Base-by-base conservation (phyloP, 495 filamentous ascomycete genomes). In the Neurospora terricola region DNA sequence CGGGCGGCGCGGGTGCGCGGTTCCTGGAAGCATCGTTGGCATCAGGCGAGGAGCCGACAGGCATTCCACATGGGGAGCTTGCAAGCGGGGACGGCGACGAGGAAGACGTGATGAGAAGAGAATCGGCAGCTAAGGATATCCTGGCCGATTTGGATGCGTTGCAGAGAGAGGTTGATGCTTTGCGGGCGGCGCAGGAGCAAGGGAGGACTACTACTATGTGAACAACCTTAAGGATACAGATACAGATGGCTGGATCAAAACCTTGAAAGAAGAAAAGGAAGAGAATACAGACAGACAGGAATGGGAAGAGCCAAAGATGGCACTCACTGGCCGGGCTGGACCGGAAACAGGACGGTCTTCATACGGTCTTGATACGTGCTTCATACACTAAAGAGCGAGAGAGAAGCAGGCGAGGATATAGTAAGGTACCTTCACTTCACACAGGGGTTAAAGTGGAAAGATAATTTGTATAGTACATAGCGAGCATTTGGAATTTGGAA, bases 121-220 rank as follows among this genome's bases (percentile, higher is more conserved):
- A 37, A 38, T 40, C 73, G 62, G 73, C 59, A 69, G 84, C 83
- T 5, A 83, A 81, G 38, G 88, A 91, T 77, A 89, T 92, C 48
- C 74, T 93, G 72, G 91, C 90, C 3, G 90, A 92, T 81, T 81
- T 93, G 42, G 84, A 87, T 8, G 87, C 88, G 68, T 79, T 93
- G 72, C 91, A 91, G 80, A 87, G 85, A 80, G 91, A 93, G 78
- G 91, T 93, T 66, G 91, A 93, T 81, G 89, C 88, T 69, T 78
- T 92, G 40, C 85, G 90, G 74, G 89, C 54, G 6, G 54, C 54
- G 14, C 54, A 66, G 27, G 54, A 66, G 54, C 54, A 66, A 7
- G 23, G 27, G 54, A 34, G 54, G 14, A 7, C n/a, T 23, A 43
- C 21, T 12, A 54, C 11, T 27, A 1, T 54, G 21, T 21, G 45